A percentile compares a stretch with the other conserved stretches of the same genome.
phyloP scores from a whole-genome alignment of 1,284 basidiomycete genomes.

The Ustilago vetiveriae region DNA sequence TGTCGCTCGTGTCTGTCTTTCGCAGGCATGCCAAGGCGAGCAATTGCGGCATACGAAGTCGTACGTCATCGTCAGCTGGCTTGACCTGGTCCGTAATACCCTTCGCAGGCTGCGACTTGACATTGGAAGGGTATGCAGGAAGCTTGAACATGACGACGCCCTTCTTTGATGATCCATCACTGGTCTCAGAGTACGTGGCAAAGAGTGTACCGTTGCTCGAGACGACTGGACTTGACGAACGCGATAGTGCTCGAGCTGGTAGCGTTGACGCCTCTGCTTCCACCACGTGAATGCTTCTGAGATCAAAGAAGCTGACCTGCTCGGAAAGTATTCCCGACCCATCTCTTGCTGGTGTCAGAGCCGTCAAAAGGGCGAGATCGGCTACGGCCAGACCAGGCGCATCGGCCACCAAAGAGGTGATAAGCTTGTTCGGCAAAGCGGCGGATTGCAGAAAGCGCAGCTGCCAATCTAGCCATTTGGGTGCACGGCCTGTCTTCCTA shows the following conservation, averaged over 20 bases:
- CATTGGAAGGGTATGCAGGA: neutral
- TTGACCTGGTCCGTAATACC: neutral
- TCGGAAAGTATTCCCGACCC: constrained; percentile 15
- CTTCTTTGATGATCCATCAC: constrained; percentile 1
- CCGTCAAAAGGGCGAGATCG: constrained; percentile 16
- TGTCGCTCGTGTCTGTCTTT: constrained; percentile 26
- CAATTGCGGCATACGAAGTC: constrained; percentile 4
- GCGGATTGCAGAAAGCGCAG: constrained; percentile 16
- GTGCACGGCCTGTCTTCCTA: constrained; percentile 30
- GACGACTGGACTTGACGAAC: constrained; percentile 18
- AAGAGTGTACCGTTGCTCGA: constrained; percentile 41
- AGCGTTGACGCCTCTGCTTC: neutral
- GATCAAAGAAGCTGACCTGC: constrained; percentile 23
- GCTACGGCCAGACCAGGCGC: constrained; percentile 11
- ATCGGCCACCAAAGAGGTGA: constrained; percentile 27
- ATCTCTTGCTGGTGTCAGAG: constrained; percentile 5
- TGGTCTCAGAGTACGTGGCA: constrained; percentile 5
- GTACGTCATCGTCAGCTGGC: neutral
- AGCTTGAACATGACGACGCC: constrained; percentile 33
- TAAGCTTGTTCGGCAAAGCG: constrained; percentile 11
- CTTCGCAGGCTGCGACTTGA: neutral
- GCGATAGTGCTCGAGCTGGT: constrained; percentile 19
- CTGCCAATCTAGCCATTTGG: constrained; percentile 40
- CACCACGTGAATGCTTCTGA: constrained; percentile 1
- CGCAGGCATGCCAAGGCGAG: constrained; percentile 30